Percentiles rank a stretch among this genome's conserved stretches.
Conservation (phyloP, 2,329 filamentous ascomycete genomes). For the Fusarium mangiferae region DNA sequence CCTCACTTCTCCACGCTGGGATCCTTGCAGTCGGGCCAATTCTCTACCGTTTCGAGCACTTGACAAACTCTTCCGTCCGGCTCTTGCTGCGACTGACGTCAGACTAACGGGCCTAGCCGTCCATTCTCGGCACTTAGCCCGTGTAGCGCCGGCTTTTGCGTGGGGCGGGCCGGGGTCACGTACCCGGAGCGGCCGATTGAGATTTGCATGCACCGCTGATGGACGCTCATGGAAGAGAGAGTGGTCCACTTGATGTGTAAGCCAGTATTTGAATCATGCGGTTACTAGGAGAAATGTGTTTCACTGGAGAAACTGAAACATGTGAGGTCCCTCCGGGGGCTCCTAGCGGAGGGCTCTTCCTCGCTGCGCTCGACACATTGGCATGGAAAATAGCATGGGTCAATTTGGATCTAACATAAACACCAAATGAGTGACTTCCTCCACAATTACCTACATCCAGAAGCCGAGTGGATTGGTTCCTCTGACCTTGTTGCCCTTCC, state of each 20-base stretch:
- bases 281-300: too few relatives aligned
- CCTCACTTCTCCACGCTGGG: slow-evolving; percentile 4
- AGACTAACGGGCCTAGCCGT: slow-evolving; percentile 27
- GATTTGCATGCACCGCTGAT: background rate
- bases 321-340: background rate
- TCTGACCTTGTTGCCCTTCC: background rate
- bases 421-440: slow-evolving; percentile 7
- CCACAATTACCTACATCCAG: slow-evolving; percentile 20
- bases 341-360: background rate
- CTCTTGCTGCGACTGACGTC: slow-evolving; percentile 24
- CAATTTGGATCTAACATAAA: slow-evolving; percentile 12
- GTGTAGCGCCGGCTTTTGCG: slow-evolving; percentile 29
- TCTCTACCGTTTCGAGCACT: slow-evolving; percentile 15
- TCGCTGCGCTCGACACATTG: background rate
- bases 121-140: slow-evolving; percentile 36
- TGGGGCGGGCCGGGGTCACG: slow-evolving; percentile 12
- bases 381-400: background rate
- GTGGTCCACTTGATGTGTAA: background rate
- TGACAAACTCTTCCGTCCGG: slow-evolving; percentile 33
- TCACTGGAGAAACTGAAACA: background rate
- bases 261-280: background rate
- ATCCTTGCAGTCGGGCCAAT: slow-evolving; percentile 25
- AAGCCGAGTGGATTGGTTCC: slow-evolving; percentile 13
- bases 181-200: slow-evolving; percentile 20
- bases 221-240: slow-evolving; percentile 9